Base-by-base conservation (phyloP, 2,329 filamentous ascomycete species). In the Colletotrichum scovillei region DNA sequence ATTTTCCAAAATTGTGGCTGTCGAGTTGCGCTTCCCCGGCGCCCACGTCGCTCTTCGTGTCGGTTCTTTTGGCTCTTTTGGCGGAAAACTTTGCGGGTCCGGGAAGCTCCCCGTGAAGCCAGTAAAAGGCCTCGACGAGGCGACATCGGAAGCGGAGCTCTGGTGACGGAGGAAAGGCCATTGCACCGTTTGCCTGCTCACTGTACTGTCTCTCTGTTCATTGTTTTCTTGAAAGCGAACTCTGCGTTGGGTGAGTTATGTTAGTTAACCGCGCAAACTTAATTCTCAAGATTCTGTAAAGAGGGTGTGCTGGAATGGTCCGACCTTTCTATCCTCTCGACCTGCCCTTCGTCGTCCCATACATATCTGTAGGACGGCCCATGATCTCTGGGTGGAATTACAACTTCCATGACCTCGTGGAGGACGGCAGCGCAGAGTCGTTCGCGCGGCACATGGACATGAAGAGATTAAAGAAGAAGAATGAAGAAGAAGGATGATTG, bases 1-100 rank as follows among this genome's bases (percentile, higher is more conserved):
- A 67, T 86, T 84, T 32, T 76, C 74, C 32, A 76, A 66, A 5
- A 76, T 38, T 3, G 73, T 75, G 12, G 53, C 46, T 9, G 74
- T 68, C n/a, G 73, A 75, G 26, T 74, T 70, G 11, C 69, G 74
- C 60, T 75, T 75, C 28, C 69, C 73, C 24, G 63, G 69, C 16
- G 74, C 73, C 74, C 74, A 76, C 24, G 74, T 76, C 16, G 73
- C 69, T 63, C 74, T 67, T 42, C 74, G 65, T 24, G 66, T 55
- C 4, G 69, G 67, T 19, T 67, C 69, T 26, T 46, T 35, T n/a
- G 42, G 19, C 11, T 67, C 69, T 28, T 59, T 35, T n/a, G 42
- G 24, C 1, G 67, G 70, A 49, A 73, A 70, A 65, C 26, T 70
- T 35, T 65, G 63, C 49, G 60, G 67, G 35, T 58, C 53, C 35